These are phyloP conservation scores for Lentinula guzmanii DNA, from an alignment of 768 basidiomycete species.

Conservation along the genomic window DNA sequence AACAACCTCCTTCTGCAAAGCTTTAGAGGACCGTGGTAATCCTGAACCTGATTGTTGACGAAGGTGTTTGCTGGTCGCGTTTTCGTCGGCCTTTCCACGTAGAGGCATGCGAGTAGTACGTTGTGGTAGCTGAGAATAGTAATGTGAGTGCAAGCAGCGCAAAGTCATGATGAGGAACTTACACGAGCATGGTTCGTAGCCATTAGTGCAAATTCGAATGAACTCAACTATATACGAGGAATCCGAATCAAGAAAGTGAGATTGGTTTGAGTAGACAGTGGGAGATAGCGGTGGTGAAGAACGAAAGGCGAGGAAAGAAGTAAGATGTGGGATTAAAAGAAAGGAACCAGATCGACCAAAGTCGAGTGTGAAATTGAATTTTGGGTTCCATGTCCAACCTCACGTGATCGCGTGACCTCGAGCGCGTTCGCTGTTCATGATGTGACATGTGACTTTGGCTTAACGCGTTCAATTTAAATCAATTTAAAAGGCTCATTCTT, in stretches of 20 bases:
- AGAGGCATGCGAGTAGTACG: conserved; percentile 59
- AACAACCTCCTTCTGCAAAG: conserved; percentile 39
- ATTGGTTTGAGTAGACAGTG: conserved; percentile 17
- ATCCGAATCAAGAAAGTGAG: conserved; percentile 18
- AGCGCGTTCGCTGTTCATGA: not conserved
- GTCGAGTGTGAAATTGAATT: conserved; percentile 13
- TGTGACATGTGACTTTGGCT: too few relatives aligned
- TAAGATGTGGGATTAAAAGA: conserved; percentile 12
- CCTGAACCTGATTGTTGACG: conserved; percentile 54
- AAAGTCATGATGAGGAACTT: conserved; percentile 20
- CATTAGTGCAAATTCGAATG: conserved; percentile 32
- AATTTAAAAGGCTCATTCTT: too few relatives aligned
- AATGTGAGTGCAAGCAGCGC: conserved; percentile 3
- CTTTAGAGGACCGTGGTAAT: conserved; percentile 42
- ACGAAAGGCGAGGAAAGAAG: conserved; percentile 11
- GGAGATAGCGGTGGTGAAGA: conserved; percentile 16
- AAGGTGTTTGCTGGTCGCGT: conserved; percentile 61
- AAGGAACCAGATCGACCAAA: conserved; percentile 28
- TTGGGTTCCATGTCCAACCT: not conserved
- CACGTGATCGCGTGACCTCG: conserved; percentile 10
- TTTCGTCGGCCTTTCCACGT: conserved; percentile 73
- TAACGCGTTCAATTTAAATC: not conserved
- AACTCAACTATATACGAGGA: conserved; percentile 23
- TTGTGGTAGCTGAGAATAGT: conserved; percentile 47
- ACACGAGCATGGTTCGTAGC: conserved; percentile 60